phyloP scores from a whole-genome alignment of 129 eudicot species.

The Lactuca saligna region DNA sequence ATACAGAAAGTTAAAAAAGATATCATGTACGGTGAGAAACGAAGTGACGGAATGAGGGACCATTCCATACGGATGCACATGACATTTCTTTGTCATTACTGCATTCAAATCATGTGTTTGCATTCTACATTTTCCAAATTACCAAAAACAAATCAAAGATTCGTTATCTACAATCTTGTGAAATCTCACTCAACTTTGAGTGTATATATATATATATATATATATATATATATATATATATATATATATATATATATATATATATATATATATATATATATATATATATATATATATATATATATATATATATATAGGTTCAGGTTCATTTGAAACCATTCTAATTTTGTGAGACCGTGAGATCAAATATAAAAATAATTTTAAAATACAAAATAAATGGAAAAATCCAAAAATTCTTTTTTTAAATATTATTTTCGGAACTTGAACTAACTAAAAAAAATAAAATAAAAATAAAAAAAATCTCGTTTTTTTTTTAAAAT shows the following conservation, averaged over 20 bases:
- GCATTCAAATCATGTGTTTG: conserved; percentile 32
- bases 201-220: background rate
- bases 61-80: conserved; percentile 41
- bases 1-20: conserved; percentile 22
- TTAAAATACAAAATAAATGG: no score
- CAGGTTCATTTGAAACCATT: no score
- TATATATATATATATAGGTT: no score
- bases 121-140: conserved; percentile 22
- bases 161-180: conserved; percentile 34
- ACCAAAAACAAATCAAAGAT: conserved; percentile 22
- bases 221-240: background rate
- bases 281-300: no score
- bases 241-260: background rate
- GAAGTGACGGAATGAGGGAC: conserved; percentile 36
- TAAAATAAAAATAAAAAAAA: no score
- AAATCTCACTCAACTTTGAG: conserved; percentile 3
- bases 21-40: conserved; percentile 19
- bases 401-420: no score
- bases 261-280: no score
- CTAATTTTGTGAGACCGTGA: no score
- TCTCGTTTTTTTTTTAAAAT: no score
- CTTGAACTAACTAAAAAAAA: no score
- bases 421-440: no score
- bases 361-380: no score
- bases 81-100: conserved; percentile 44